Evolutionary conservation across 2,329 filamentous ascomycete species (phyloP), one percentile per base, ranked within the genome.

Genomic region (Aspergillus tubingensis): DNA sequence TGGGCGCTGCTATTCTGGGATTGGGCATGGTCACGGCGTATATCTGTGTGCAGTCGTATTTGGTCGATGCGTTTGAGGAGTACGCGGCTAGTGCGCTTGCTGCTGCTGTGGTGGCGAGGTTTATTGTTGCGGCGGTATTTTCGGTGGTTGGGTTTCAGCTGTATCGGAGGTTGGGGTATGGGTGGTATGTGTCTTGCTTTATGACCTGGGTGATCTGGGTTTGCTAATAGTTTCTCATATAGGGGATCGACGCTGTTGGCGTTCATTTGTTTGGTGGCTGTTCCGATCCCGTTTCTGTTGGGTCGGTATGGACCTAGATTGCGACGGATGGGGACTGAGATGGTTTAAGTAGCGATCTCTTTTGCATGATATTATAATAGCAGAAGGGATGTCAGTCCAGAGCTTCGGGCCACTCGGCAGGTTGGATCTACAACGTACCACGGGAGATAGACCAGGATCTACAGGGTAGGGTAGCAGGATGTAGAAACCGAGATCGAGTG

Each of bases 281-380:
- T 44, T 3, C 41, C 41, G 19, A 44, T 44, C 5, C 41, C 41
- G 8, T 44, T 44, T 15, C 11, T 44, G 19, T 23, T 44, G 19
- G 41, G 41, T 11, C 41, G 41, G 5, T 44, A 44, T 44, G 41
- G 41, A 21, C 41, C 19, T 8, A 23, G 41, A 23, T 44, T 44
- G 41, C 41, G 41, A 3, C 19, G 10, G 41, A 15, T 23, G 10
- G 41, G 41, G 19, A 44, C 41, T 13, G 41, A 13, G 19, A 44
- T 23, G 19, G 41, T 23, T 7, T 44, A 8, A 23, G 1, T 30
- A 4, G 1, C 27, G 27, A 11, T 1, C 0, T 11, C 27, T 30
- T 0, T 10, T 11, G 10, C 0, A 30, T 30, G 8, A 2, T 2
- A 0, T 2, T 30, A 11, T 30, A 30, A 1, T 30, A 30, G 27